These are phyloP conservation scores for Labyrinthula sp. DNA, from an alignment of 352 stramenopile species.

Conservation along the genomic window DNA sequence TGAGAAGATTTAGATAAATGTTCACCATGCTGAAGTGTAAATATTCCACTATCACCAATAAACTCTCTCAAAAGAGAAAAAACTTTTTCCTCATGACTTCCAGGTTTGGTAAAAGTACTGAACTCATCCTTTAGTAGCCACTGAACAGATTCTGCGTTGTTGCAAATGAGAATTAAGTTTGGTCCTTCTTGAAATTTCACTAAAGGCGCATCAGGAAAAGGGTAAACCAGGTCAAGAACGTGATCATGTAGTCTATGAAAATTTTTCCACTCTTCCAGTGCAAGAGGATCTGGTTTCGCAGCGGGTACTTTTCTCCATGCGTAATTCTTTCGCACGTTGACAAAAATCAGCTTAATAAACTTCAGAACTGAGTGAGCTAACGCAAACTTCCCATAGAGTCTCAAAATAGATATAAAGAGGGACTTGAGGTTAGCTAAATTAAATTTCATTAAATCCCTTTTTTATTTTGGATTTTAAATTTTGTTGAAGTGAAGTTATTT, in stretches of 20 bases:
- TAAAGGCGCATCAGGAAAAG: neutral
- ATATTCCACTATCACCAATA: conserved; percentile 17
- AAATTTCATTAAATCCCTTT: too few species aligned
- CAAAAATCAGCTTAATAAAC: too few species aligned
- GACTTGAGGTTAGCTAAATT: too few species aligned
- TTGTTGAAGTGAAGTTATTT: too few species aligned
- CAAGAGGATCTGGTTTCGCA: too few species aligned
- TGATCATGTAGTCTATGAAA: conserved; percentile 6
- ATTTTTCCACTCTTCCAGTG: too few species aligned
- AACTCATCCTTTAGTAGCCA: conserved; percentile 26
- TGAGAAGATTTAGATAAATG: neutral
- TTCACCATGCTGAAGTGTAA: conserved; percentile 11
- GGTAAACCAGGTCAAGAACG: neutral
- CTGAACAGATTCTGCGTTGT: conserved; percentile 3
- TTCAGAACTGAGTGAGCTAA: too few species aligned
- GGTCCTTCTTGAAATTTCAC: neutral
- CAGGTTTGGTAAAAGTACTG: conserved; percentile 2
- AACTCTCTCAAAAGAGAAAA: conserved; percentile 1
- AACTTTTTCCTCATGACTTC: neutral
- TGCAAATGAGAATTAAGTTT: conserved; percentile 3
- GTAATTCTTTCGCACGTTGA: too few species aligned
- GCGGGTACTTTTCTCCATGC: too few species aligned
- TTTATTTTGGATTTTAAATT: too few species aligned
- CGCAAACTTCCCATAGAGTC: too few species aligned
- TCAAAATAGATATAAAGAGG: too few species aligned